A percentile compares a stretch with the other conserved stretches of the same genome.
phyloP scores from a whole-genome alignment of 2,329 filamentous ascomycete species.

The Nemania sp. region DNA sequence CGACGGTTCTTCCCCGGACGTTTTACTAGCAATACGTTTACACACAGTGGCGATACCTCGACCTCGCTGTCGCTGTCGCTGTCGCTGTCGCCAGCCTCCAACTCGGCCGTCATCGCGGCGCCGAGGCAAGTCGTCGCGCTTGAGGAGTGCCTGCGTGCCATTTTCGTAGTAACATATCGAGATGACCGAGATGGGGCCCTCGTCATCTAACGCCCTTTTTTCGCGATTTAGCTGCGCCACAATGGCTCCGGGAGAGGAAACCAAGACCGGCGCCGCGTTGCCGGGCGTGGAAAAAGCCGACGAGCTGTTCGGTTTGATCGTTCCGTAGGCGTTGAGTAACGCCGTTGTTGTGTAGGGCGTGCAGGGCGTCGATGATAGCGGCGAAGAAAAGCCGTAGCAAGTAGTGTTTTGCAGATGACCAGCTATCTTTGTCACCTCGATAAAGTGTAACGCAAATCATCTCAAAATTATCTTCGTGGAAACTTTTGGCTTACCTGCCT shows the following conservation, averaged over 20 bases:
- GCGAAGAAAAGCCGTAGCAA: background rate
- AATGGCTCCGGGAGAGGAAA: constrained; percentile 49
- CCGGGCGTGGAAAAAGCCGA: constrained; percentile 54
- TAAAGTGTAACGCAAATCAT: no score
- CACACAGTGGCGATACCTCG: constrained; percentile 9
- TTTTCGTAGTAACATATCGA: constrained; percentile 15
- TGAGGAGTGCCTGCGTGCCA: constrained; percentile 24
- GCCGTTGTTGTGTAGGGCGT: constrained; percentile 56
- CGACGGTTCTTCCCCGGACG: no score
- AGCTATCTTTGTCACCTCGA: no score
- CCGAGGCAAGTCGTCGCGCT: constrained; percentile 25
- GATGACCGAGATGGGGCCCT: constrained; percentile 27
- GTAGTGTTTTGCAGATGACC: background rate
- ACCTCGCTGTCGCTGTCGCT: constrained; percentile 3
- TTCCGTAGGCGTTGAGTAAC: constrained; percentile 57
- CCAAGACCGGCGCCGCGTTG: constrained; percentile 51
- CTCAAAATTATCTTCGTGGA: no score
- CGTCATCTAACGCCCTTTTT: constrained; percentile 38
- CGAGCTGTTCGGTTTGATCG: constrained; percentile 53
- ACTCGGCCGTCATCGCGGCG: constrained; percentile 23
- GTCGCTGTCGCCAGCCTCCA: constrained; percentile 6
- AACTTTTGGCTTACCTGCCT: no score
- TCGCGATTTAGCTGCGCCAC: constrained; percentile 54
- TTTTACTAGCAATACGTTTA: background rate
- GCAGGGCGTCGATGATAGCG: constrained; percentile 34